Conservation (phyloP, 1,284 basidiomycete genomes). For the Schizophyllum commune region DNA sequence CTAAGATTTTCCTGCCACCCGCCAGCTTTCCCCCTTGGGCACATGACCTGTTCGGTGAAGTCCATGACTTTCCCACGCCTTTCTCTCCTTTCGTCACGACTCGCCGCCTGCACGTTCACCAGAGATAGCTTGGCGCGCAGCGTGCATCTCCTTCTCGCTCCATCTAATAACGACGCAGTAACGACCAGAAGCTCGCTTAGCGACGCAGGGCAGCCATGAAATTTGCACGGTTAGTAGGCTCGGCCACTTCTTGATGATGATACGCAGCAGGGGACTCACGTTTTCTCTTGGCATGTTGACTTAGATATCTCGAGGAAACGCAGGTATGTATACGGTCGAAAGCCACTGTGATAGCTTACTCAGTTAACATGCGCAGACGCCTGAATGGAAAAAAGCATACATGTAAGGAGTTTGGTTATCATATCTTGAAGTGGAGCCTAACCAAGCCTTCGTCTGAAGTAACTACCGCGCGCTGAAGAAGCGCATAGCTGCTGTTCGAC, state of each 20-base stretch:
- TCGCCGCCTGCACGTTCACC: not conserved
- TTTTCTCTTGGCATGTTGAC: not conserved
- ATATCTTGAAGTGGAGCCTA: constrained; percentile 2
- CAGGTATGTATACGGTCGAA: constrained; percentile 4
- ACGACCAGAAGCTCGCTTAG: not conserved
- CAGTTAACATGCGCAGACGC: constrained; percentile 35
- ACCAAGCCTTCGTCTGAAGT: constrained; percentile 26
- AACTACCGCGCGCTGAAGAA: constrained; percentile 71
- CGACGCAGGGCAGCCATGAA: constrained; percentile 6
- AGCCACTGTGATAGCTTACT: not conserved
- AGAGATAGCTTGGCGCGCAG: not conserved
- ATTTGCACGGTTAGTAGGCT: constrained; percentile 10
- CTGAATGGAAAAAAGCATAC: constrained; percentile 79
- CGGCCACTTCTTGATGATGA: not conserved
- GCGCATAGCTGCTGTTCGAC: constrained; percentile 50
- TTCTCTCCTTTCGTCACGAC: not conserved
- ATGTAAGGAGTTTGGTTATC: constrained; percentile 41
- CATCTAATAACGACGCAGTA: not conserved
- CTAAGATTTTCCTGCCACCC: not conserved
- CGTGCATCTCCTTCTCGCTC: not conserved
- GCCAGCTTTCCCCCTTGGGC: not conserved
- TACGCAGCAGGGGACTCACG: constrained; percentile 2
- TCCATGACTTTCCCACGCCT: not conserved
- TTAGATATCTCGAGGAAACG: constrained; percentile 8
- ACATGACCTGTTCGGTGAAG: not conserved